A percentile compares a stretch with the other conserved stretches of the same genome.
Conservation (phyloP, 179 eudicot genomes). For the Patellifolia procumbens region DNA sequence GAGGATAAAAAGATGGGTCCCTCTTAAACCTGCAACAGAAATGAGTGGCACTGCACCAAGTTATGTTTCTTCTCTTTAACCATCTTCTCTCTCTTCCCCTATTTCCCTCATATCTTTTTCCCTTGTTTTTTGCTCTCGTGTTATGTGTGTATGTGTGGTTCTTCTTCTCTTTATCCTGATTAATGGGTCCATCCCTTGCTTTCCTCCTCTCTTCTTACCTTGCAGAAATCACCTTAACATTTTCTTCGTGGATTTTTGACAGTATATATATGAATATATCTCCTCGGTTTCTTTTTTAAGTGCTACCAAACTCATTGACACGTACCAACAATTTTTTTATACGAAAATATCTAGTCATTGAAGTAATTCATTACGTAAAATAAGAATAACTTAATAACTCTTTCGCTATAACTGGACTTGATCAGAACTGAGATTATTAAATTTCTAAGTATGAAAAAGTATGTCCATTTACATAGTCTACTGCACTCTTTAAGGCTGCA, state of each 20-base stretch:
- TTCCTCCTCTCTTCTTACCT: constrained; percentile 27
- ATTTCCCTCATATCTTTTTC: background rate
- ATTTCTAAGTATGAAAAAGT: too few species aligned
- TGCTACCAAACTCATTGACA: too few species aligned
- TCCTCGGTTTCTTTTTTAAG: too few species aligned
- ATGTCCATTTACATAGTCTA: too few species aligned
- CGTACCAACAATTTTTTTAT: too few species aligned
- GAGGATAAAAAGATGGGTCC: constrained; percentile 37
- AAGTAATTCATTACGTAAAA: too few species aligned
- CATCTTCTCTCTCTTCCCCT: background rate
- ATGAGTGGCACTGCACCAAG: constrained; percentile 74
- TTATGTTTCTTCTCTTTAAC: constrained; percentile 22
- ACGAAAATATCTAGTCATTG: too few species aligned
- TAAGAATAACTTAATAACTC: too few species aligned
- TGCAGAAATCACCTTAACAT: constrained; percentile 36
- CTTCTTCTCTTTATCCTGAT: constrained; percentile 31
- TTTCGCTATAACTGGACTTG: too few species aligned
- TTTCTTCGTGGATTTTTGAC: constrained; percentile 9
- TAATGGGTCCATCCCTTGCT: constrained; percentile 40
- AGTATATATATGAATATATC: too few species aligned
- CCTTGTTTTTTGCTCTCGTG: constrained; percentile 26
- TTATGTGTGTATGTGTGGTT: constrained; percentile 33
- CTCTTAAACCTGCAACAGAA: constrained; percentile 60
- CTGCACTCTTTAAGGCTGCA: too few species aligned
- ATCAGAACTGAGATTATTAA: too few species aligned